Percentiles rank a stretch among this genome's conserved stretches.
Evolutionary conservation across 2,329 filamentous ascomycete genomes (phyloP).

Genomic region (Cytospora schulzeri): DNA sequence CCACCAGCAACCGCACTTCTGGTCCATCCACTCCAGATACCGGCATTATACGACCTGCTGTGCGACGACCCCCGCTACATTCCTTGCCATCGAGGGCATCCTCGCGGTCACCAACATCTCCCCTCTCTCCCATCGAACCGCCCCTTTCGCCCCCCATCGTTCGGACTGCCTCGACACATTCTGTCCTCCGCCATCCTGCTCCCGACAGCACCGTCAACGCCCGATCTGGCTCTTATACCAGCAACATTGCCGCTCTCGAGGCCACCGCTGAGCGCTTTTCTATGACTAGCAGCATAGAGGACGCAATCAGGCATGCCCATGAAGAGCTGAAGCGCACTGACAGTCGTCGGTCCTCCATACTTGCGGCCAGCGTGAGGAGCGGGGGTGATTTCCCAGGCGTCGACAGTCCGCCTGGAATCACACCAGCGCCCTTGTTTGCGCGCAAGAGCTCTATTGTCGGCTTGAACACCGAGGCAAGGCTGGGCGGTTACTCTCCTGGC

Average conservation of each 20-base stretch:
- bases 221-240: conserved; percentile 62
- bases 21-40: conserved; percentile 26
- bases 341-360: conserved; percentile 65
- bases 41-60: conserved; percentile 21
- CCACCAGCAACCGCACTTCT: conserved; percentile 17
- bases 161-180: conserved; percentile 48
- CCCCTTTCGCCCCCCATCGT: conserved; percentile 46
- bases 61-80: conserved; percentile 13
- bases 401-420: conserved; percentile 30
- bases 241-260: conserved; percentile 74
- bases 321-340: conserved; percentile 71
- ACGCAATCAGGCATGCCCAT: conserved; percentile 75
- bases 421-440: conserved; percentile 33
- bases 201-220: conserved; percentile 58
- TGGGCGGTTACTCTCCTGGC: conserved; percentile 70
- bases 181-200: conserved; percentile 57
- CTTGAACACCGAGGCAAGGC: conserved; percentile 65
- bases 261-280: conserved; percentile 75
- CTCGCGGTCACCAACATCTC: conserved; percentile 16
- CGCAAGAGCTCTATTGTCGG: conserved; percentile 65
- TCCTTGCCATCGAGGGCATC: conserved; percentile 22
- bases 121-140: conserved; percentile 20
- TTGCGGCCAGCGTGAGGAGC: conserved; percentile 49
- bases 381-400: conserved; percentile 35
- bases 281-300: conserved; percentile 73